A percentile compares a stretch with the other conserved stretches of the same genome.
phyloP scores from a whole-genome alignment of 306 rosid species.

The Quercus wislizeni region DNA sequence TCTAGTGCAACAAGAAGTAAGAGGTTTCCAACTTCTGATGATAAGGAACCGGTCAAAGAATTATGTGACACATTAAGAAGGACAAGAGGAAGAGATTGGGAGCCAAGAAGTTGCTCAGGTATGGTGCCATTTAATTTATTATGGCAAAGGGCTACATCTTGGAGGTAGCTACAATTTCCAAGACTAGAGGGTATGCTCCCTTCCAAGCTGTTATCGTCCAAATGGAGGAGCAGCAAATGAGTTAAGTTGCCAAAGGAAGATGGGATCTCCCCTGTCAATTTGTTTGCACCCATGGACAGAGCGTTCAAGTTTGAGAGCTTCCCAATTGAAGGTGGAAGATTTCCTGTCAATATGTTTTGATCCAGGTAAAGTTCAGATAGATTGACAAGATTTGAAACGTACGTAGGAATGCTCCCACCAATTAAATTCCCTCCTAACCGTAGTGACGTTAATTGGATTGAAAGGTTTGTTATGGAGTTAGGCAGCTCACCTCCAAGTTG shows the following conservation, averaged over 20 bases:
- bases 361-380: neutral
- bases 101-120: neutral
- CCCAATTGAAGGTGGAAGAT: neutral
- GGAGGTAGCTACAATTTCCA: neutral
- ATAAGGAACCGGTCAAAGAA: neutral
- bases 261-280: neutral
- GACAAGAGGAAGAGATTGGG: too few relatives aligned
- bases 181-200: neutral
- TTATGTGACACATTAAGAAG: neutral
- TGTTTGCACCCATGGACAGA: neutral
- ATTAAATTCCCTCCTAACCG: neutral
- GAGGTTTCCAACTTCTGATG: neutral
- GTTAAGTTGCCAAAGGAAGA: neutral
- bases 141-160: neutral
- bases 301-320: neutral
- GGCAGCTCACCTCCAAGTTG: neutral
- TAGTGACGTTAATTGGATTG: neutral
- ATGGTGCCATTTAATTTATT: neutral
- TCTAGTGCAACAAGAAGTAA: neutral
- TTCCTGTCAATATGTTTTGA: neutral
- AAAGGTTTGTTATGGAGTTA: neutral
- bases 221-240: neutral
- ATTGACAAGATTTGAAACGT: neutral
- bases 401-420: neutral
- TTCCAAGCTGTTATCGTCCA: neutral